Percentiles rank a stretch among this genome's conserved stretches.
These are phyloP conservation scores for Saccharomycopsis hybrid DNA, from an alignment of 1,139 yeast genomes.

Conservation along the genomic window DNA sequence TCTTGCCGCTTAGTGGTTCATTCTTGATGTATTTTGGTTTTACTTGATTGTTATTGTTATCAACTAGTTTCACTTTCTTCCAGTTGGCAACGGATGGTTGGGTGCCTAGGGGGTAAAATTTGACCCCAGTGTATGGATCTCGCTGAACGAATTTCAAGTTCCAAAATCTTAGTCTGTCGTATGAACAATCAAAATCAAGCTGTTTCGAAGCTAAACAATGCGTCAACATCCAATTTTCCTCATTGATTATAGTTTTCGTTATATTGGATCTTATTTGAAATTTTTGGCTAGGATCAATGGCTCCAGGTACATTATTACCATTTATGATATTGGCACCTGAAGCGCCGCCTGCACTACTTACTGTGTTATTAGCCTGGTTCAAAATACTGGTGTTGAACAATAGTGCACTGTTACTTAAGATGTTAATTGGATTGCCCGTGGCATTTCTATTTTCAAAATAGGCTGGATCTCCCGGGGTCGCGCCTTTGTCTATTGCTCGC, in stretches of 20 bases:
- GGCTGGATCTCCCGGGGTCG: slow-evolving; percentile 70
- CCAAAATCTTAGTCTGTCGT: slow-evolving; percentile 50
- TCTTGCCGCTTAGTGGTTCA: slow-evolving; percentile 27
- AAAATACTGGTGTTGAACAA: neutral
- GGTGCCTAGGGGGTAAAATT: slow-evolving; percentile 65
- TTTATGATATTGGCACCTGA: neutral
- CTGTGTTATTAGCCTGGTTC: neutral
- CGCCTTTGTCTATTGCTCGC: slow-evolving; percentile 63
- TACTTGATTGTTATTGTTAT: slow-evolving; percentile 6
- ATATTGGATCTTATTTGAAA: slow-evolving; percentile 18
- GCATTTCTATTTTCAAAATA: slow-evolving; percentile 29
- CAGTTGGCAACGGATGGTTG: slow-evolving; percentile 54
- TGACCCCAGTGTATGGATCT: slow-evolving; percentile 79
- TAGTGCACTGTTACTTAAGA: neutral
- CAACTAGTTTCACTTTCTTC: slow-evolving; percentile 28
- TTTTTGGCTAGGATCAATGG: neutral
- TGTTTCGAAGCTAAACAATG: slow-evolving; percentile 72
- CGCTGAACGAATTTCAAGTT: slow-evolving; percentile 47
- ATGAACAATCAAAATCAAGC: slow-evolving; percentile 52
- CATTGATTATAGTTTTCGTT: slow-evolving; percentile 31
- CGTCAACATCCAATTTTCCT: slow-evolving; percentile 81
- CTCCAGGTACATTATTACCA: neutral
- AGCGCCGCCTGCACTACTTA: neutral
- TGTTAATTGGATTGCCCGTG: neutral
- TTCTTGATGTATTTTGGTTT: slow-evolving; percentile 20